Percentiles rank a stretch among this genome's conserved stretches.
Evolutionary conservation across 2,329 filamentous ascomycete genomes (phyloP).

Genomic region (Acrocalymma vagum): DNA sequence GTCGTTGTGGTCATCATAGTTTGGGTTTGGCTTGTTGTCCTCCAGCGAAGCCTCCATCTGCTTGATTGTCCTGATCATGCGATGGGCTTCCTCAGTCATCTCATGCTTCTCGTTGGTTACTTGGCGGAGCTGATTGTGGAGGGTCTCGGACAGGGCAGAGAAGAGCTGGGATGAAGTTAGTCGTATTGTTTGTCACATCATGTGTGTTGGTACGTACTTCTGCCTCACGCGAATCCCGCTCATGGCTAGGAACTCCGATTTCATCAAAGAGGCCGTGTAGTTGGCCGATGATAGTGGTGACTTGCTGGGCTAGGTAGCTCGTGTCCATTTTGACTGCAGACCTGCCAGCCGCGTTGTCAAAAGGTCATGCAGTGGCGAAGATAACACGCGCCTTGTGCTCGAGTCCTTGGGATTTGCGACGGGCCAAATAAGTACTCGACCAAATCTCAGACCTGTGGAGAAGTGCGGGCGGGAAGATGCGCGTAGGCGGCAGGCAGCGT

Average conservation of each 20-base stretch:
- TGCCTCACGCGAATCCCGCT: conserved; percentile 86
- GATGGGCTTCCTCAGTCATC: conserved; percentile 88
- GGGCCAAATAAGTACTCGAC: too few species aligned
- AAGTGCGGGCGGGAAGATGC: too few species aligned
- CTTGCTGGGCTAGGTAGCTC: conserved; percentile 91
- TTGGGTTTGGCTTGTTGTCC: conserved; percentile 71
- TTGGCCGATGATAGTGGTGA: conserved; percentile 91
- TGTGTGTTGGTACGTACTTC: conserved; percentile 67
- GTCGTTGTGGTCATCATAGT: conserved; percentile 73
- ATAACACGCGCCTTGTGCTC: too few species aligned
- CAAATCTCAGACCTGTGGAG: too few species aligned
- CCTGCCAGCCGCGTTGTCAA: conserved; percentile 42
- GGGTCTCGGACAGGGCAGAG: conserved; percentile 85
- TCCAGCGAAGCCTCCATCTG: conserved; percentile 95
- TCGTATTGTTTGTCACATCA: neutral
- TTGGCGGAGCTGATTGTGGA: conserved; percentile 86
- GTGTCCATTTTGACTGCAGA: conserved; percentile 74
- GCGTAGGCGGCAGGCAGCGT: too few species aligned
- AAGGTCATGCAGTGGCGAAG: conserved; percentile 46
- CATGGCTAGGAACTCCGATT: conserved; percentile 93
- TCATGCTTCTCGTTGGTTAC: conserved; percentile 90
- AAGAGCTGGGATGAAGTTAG: conserved; percentile 72
- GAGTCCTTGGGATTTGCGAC: too few species aligned
- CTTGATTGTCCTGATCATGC: conserved; percentile 82
- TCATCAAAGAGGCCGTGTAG: conserved; percentile 96